These are phyloP conservation scores for Termitomyces sp. DNA, from an alignment of 768 basidiomycete species.

Conservation along the genomic window DNA sequence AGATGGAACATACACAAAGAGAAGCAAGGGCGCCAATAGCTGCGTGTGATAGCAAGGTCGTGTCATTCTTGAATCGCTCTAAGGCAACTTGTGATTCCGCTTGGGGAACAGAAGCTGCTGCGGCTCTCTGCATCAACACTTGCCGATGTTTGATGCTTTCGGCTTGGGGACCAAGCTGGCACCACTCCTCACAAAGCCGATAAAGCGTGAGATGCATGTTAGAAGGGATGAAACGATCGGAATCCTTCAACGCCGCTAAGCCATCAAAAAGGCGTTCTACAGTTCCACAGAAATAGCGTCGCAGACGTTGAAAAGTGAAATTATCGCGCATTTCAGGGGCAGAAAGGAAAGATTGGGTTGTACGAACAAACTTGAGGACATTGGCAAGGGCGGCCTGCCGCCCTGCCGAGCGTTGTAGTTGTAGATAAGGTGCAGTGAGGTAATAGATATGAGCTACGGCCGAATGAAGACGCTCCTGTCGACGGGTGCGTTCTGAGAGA, in stretches of 20 bases:
- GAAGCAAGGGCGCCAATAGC: slow-evolving; percentile 86
- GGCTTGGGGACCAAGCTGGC: slow-evolving; percentile 72
- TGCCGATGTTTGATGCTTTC: slow-evolving; percentile 68
- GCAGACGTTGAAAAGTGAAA: slow-evolving; percentile 69
- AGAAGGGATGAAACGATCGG: slow-evolving; percentile 69
- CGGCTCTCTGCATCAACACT: slow-evolving; percentile 65
- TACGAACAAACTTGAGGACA: slow-evolving; percentile 82
- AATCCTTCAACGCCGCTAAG: slow-evolving; percentile 60
- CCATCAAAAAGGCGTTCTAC: slow-evolving; percentile 84
- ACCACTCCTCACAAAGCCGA: slow-evolving; percentile 91
- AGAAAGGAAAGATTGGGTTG: slow-evolving; percentile 74
- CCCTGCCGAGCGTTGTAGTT: slow-evolving; percentile 60
- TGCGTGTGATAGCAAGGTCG: slow-evolving; percentile 66
- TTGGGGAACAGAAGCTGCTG: slow-evolving; percentile 48
- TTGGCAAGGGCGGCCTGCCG: slow-evolving; percentile 71
- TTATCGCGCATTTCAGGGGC: slow-evolving; percentile 69
- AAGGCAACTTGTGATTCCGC: slow-evolving; percentile 42
- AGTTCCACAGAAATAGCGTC: slow-evolving; percentile 87
- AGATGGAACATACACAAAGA: slow-evolving; percentile 62
- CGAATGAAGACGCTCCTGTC: slow-evolving; percentile 76
- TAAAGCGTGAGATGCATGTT: slow-evolving; percentile 77
- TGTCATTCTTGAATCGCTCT: slow-evolving; percentile 66
- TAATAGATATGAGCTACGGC: slow-evolving; percentile 87
- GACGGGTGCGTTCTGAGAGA: slow-evolving; percentile 51
- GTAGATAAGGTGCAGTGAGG: slow-evolving; percentile 73